Evolutionary conservation across 441 rosid species (phyloP).

Genomic region (Raphanus hybrid): DNA sequence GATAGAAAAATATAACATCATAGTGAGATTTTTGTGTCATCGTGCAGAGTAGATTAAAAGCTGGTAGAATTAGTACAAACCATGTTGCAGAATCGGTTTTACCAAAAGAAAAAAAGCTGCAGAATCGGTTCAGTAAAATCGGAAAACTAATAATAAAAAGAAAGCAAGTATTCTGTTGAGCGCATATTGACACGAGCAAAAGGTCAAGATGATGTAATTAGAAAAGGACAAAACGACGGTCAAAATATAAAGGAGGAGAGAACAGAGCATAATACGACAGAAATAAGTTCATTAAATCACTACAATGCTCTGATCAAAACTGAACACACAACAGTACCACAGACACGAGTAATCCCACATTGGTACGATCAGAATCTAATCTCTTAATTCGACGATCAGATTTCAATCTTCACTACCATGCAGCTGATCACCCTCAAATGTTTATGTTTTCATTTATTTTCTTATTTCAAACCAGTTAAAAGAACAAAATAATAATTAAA

Average conservation of each 20-base stretch:
- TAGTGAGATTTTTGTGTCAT: conserved; percentile 23
- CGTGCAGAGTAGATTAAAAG: conserved; percentile 46
- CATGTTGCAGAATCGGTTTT: conserved; percentile 29
- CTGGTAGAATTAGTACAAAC: conserved; percentile 42
- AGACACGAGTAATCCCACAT: conserved; percentile 46
- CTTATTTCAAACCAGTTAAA: background rate
- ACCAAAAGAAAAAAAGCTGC: background rate
- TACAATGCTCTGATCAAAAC: conserved; percentile 52
- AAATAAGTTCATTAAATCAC: conserved; percentile 44
- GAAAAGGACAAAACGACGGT: conserved; percentile 61
- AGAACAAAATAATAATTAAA: conserved; percentile 18
- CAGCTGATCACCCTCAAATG: conserved; percentile 10
- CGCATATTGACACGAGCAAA: conserved; percentile 45
- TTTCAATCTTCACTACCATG: conserved; percentile 43
- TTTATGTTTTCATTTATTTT: background rate
- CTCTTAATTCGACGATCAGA: conserved; percentile 50
- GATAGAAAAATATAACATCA: conserved; percentile 1
- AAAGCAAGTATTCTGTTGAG: conserved; percentile 31
- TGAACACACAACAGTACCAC: conserved; percentile 46
- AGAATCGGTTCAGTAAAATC: conserved; percentile 16
- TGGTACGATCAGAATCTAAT: conserved; percentile 48
- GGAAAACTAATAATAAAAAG: conserved; percentile 2
- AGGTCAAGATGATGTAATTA: conserved; percentile 40
- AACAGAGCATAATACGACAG: conserved; percentile 43
- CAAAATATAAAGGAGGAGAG: conserved; percentile 39